Percentiles rank a stretch among this genome's conserved stretches.
These are phyloP conservation scores for Penicillium sp. DNA, from an alignment of 2,329 filamentous ascomycete species.

Conservation along the genomic window DNA sequence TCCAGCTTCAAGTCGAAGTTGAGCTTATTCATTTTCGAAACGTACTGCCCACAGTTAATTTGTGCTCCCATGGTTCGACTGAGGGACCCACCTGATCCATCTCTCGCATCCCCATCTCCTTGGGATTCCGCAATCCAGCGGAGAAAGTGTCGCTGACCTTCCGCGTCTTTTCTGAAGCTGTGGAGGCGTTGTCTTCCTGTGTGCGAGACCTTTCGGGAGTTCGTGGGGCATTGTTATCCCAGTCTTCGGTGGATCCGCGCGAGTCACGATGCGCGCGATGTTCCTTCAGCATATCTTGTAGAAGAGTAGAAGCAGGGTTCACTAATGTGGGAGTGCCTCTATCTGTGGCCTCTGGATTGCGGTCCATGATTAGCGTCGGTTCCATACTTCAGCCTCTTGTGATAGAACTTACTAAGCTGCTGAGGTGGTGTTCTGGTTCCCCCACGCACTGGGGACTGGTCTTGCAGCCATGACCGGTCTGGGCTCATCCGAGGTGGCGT, in stretches of 20 bases:
- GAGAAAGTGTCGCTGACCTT: slow-evolving; percentile 29
- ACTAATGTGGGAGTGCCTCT: slow-evolving; percentile 30
- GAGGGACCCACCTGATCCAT: slow-evolving; percentile 38
- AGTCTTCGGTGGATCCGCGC: slow-evolving; percentile 25
- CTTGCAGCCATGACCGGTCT: slow-evolving; percentile 31
- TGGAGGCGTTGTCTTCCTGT: slow-evolving; percentile 32
- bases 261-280: slow-evolving; percentile 38
- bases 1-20: slow-evolving; percentile 45
- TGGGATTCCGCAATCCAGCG: slow-evolving; percentile 32
- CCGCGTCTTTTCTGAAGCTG: slow-evolving; percentile 34
- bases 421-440: slow-evolving; percentile 24
- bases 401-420: slow-evolving; percentile 20
- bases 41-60: slow-evolving; percentile 33
- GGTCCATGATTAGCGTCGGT: slow-evolving; percentile 1
- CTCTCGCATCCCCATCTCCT: slow-evolving; percentile 42
- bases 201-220: slow-evolving; percentile 26
- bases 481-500: slow-evolving; percentile 24
- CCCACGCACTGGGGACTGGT: slow-evolving; percentile 25
- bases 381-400: background rate
- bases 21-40: slow-evolving; percentile 43
- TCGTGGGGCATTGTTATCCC: slow-evolving; percentile 21
- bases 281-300: slow-evolving; percentile 41
- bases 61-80: background rate
- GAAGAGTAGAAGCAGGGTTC: slow-evolving; percentile 38
- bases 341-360: slow-evolving; percentile 29